Evolutionary conservation across 768 basidiomycete species (phyloP).

Genomic region (Tulasnella sp.): DNA sequence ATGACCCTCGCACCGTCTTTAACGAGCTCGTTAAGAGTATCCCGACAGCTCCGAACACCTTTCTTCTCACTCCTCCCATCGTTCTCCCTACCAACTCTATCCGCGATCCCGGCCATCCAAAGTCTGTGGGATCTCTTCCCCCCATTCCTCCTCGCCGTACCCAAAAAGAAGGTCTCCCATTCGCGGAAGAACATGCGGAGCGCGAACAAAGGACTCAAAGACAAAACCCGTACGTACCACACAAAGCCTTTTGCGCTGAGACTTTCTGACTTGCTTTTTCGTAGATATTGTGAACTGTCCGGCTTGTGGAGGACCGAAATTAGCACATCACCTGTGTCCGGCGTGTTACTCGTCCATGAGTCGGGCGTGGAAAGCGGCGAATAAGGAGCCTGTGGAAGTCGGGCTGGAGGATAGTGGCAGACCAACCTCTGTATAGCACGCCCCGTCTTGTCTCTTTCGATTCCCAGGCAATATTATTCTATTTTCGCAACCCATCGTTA

Average conservation of each 20-base stretch:
- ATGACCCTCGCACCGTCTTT: background rate
- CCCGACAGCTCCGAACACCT: background rate
- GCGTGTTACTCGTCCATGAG: slow-evolving; percentile 63
- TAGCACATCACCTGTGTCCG: slow-evolving; percentile 78
- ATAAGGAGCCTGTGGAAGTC: slow-evolving; percentile 15
- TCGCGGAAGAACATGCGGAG: slow-evolving; percentile 90
- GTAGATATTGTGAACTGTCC: slow-evolving; percentile 83
- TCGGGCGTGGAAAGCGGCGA: slow-evolving; percentile 45
- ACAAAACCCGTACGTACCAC: slow-evolving; percentile 63
- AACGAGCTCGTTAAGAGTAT: background rate
- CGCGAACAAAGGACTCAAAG: slow-evolving; percentile 89
- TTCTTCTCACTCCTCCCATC: background rate
- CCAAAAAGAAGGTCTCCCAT: slow-evolving; percentile 88
- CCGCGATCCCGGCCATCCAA: slow-evolving; percentile 29
- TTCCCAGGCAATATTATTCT: too few species aligned
- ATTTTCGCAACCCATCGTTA: too few species aligned
- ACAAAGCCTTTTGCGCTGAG: slow-evolving; percentile 10
- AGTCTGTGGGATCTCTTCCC: slow-evolving; percentile 66
- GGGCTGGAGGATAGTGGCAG: slow-evolving; percentile 13
- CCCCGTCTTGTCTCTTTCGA: too few species aligned
- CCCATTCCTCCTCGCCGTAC: slow-evolving; percentile 79
- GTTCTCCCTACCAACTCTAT: slow-evolving; percentile 5
- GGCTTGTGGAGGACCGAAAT: slow-evolving; percentile 78
- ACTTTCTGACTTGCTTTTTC: background rate
- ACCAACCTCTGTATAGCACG: too few species aligned